phyloP scores from a whole-genome alignment of 1,284 basidiomycete species.

The Moniliella sp. region DNA sequence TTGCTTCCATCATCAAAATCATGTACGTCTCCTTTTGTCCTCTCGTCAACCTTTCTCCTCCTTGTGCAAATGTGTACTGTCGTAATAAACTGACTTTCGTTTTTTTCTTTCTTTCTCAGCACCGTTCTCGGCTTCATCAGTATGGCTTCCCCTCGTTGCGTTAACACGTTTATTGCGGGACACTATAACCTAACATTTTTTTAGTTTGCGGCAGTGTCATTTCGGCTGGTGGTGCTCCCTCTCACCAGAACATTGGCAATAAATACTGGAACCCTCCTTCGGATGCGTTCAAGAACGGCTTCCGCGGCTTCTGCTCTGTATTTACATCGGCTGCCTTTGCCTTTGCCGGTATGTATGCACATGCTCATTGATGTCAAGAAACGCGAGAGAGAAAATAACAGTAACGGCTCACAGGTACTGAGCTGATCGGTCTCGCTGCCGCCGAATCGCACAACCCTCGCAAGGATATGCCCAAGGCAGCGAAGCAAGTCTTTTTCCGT shows the following conservation, averaged over 20 bases:
- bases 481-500: conserved; percentile 37
- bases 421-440: conserved; percentile 48
- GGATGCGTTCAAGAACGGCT: conserved; percentile 26
- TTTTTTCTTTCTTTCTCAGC: too few relatives aligned
- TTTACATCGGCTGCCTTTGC: conserved; percentile 28
- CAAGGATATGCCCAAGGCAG: conserved; percentile 37
- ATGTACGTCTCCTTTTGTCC: too few relatives aligned
- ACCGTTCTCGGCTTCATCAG: conserved; percentile 42
- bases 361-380: too few relatives aligned
- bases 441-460: conserved; percentile 42
- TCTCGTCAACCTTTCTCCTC: too few relatives aligned
- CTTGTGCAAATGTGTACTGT: too few relatives aligned
- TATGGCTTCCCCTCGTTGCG: too few relatives aligned
- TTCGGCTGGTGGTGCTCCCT: conserved; percentile 32
- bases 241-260: conserved; percentile 3
- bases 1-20: conserved; percentile 43
- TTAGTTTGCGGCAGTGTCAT: conserved; percentile 42
- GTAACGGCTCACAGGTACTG: too few relatives aligned
- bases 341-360: conserved; percentile 28
- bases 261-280: conserved; percentile 1
- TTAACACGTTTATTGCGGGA: too few relatives aligned
- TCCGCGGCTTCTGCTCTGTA: conserved; percentile 27
- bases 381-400: too few relatives aligned
- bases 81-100: too few relatives aligned
- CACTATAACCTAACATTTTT: too few relatives aligned